Conservation (phyloP, 495 filamentous ascomycete species). For the Paragyromitra xinjiangensis region DNA sequence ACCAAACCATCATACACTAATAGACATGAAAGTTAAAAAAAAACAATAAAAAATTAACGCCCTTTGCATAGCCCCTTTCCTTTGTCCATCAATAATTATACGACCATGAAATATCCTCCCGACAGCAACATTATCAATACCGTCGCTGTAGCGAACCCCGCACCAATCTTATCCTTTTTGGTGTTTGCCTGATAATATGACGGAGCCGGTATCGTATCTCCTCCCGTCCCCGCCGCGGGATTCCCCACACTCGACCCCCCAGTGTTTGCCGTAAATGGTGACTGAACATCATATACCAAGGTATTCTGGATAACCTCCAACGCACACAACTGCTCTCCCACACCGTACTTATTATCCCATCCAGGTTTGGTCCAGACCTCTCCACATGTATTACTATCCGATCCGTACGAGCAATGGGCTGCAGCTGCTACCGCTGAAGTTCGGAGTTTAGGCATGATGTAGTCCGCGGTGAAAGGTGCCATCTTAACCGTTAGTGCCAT, state of each 20-base stretch:
- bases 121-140: constrained; percentile 53
- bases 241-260: constrained; percentile 72
- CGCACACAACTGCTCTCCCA: constrained; percentile 69
- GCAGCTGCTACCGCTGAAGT: constrained; percentile 74
- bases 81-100: constrained; percentile 37
- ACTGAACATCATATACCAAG: constrained; percentile 60
- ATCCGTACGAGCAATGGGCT: constrained; percentile 71
- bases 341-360: constrained; percentile 69
- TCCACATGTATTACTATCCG: constrained; percentile 68
- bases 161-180: constrained; percentile 59
- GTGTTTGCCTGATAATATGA: constrained; percentile 44
- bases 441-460: constrained; percentile 71
- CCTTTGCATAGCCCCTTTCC: constrained; percentile 6
- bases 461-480: constrained; percentile 70
- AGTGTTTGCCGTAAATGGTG: constrained; percentile 66
- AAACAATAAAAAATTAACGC: constrained; percentile 28
- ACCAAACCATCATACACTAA: constrained; percentile 42
- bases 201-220: constrained; percentile 19
- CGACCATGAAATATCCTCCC: constrained; percentile 60
- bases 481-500: constrained; percentile 73
- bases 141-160: constrained; percentile 59
- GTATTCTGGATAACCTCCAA: constrained; percentile 69
- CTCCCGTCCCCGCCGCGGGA: constrained; percentile 65
- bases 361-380: constrained; percentile 66
- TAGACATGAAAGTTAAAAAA: constrained; percentile 47